Evolutionary conservation across 208 protist genomes (phyloP).

Genomic region (Trypanosoma caninum): DNA sequence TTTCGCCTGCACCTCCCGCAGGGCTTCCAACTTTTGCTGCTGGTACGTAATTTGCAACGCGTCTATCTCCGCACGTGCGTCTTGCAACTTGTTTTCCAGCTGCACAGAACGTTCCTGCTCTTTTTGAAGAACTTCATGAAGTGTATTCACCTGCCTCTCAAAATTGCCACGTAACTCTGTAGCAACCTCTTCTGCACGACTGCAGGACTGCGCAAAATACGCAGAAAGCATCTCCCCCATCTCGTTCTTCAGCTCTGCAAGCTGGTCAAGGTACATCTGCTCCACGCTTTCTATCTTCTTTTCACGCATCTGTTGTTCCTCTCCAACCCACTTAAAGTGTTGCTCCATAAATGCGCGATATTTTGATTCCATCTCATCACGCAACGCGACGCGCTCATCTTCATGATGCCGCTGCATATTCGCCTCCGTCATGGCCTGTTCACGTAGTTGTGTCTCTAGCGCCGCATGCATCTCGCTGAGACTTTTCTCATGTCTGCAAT

Average conservation of each 20-base stretch:
- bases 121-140: not conserved
- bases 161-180: not conserved
- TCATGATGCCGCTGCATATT: constrained; percentile 25
- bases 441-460: constrained; percentile 25
- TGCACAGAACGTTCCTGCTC: constrained; percentile 16
- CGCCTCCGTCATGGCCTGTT: constrained; percentile 22
- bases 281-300: constrained; percentile 7
- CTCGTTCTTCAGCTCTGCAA: constrained; percentile 19
- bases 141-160: constrained; percentile 7
- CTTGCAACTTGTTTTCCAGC: constrained; percentile 17
- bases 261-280: constrained; percentile 14
- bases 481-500: constrained; percentile 30
- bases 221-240: constrained; percentile 20
- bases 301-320: not conserved
- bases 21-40: constrained; percentile 35
- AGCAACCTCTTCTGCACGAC: constrained; percentile 5
- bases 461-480: constrained; percentile 25
- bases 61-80: constrained; percentile 32
- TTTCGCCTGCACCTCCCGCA: constrained; percentile 30
- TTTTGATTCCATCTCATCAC: constrained; percentile 21
- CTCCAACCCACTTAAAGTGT: constrained; percentile 1
- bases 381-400: constrained; percentile 16
- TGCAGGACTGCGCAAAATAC: constrained; percentile 11
- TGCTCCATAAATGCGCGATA: constrained; percentile 16
- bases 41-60: constrained; percentile 31